Evolutionary conservation across 352 stramenopile species (phyloP).

Genomic region (Phytophthora sp.): DNA sequence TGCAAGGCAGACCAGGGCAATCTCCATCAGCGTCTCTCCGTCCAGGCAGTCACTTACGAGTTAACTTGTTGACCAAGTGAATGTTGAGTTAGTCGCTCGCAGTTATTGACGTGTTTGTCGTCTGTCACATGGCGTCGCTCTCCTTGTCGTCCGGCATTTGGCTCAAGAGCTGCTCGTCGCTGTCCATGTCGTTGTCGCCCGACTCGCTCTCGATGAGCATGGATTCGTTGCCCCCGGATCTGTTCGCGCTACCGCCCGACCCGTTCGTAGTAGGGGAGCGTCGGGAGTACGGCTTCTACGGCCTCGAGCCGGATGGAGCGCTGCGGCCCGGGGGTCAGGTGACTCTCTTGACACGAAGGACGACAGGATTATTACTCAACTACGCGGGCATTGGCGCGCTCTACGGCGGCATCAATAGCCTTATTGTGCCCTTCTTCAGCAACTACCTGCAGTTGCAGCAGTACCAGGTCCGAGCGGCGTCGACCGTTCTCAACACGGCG

Average conservation of each 20-base stretch:
- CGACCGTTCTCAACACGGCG: constrained; percentile 57
- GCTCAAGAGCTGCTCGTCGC: constrained; percentile 47
- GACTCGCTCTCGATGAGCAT: constrained; percentile 32
- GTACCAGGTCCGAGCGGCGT: constrained; percentile 61
- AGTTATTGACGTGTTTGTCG: constrained; percentile 23
- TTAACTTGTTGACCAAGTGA: constrained; percentile 17
- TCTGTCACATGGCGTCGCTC: constrained; percentile 30
- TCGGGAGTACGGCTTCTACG: constrained; percentile 64
- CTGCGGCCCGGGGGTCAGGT: constrained; percentile 62
- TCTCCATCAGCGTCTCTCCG: constrained; percentile 4
- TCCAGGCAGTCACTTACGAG: not conserved
- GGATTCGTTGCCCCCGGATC: constrained; percentile 32
- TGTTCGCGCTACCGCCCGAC: constrained; percentile 15
- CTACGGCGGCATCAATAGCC: constrained; percentile 68
- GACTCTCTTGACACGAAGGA: constrained; percentile 48
- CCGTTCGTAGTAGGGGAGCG: constrained; percentile 19
- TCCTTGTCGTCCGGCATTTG: constrained; percentile 35
- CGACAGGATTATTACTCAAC: constrained; percentile 71
- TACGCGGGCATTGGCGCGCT: constrained; percentile 72
- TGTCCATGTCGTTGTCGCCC: constrained; percentile 34
- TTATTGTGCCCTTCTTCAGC: constrained; percentile 60
- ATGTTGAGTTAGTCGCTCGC: constrained; percentile 23
- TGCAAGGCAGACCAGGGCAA: no score
- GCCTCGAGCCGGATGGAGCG: constrained; percentile 67
- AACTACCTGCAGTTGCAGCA: constrained; percentile 70